Percentiles rank a stretch among this genome's conserved stretches.
Evolutionary conservation across 139 green algal genomes (phyloP).

Genomic region (Micromonas commoda): DNA sequence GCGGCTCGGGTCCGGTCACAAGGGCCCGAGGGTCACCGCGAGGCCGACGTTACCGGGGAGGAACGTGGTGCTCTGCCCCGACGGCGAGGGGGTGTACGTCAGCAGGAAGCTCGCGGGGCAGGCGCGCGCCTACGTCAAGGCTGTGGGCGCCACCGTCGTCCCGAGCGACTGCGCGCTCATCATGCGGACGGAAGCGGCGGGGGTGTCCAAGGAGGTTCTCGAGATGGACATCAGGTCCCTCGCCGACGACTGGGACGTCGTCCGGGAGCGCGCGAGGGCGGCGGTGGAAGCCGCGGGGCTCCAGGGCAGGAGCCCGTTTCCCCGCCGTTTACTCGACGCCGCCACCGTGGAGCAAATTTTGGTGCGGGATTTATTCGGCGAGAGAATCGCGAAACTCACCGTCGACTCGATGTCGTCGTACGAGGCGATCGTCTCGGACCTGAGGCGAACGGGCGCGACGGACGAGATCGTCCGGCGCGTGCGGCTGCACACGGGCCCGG

Average conservation of each 20-base stretch:
- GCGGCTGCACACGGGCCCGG: neutral
- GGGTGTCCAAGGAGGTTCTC: neutral
- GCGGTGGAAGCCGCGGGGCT: neutral
- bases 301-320: neutral
- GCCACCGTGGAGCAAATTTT: constrained; percentile 12
- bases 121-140: constrained; percentile 16
- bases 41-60: constrained; percentile 5
- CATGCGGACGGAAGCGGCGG: constrained; percentile 28
- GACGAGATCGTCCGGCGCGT: constrained; percentile 8
- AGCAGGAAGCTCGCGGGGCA: constrained; percentile 10
- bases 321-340: neutral
- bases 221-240: constrained; percentile 7
- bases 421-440: neutral
- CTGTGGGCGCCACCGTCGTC: neutral
- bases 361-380: constrained; percentile 19
- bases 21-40: constrained; percentile 14
- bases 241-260: constrained; percentile 1
- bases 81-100: constrained; percentile 25
- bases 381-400: constrained; percentile 4
- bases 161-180: constrained; percentile 8
- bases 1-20: constrained; percentile 6
- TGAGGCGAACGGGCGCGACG: constrained; percentile 1
- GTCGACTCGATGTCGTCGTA: constrained; percentile 11
- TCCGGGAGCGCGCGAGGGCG: neutral
- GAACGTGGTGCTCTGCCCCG: constrained; percentile 16